Conservation (phyloP, 2,329 filamentous ascomycete genomes). For the Colletotrichum gloeosporioides region DNA sequence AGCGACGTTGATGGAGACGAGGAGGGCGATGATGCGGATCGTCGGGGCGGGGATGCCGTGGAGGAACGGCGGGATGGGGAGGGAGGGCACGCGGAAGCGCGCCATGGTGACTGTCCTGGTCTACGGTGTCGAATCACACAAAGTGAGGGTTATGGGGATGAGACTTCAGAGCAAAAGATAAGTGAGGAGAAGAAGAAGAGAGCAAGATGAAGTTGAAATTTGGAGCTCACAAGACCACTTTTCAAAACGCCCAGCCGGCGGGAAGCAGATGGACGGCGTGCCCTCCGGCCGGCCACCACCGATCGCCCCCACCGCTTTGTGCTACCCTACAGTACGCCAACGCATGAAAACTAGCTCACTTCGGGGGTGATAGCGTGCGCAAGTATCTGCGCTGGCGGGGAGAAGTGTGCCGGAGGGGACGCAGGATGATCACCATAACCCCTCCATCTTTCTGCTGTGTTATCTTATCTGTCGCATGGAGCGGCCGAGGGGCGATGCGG, state of each 20-base stretch:
- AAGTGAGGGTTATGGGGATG: no score
- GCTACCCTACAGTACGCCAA: neutral
- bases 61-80: conserved; percentile 32
- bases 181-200: neutral
- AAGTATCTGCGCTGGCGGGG: neutral
- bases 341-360: neutral
- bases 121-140: neutral
- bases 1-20: conserved; percentile 56
- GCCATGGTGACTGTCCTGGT: neutral
- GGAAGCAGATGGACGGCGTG: neutral
- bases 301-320: neutral
- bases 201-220: neutral
- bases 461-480: neutral
- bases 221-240: neutral
- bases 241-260: neutral
- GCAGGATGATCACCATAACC: neutral
- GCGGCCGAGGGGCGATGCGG: neutral
- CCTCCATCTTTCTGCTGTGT: neutral
- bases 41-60: conserved; percentile 34
- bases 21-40: conserved; percentile 54
- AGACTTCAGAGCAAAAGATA: neutral
- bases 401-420: neutral
- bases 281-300: neutral
- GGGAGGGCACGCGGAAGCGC: conserved; percentile 16
- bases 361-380: neutral